Base-by-base conservation (phyloP, 108 stramenopile genomes). In the Epipyxis sp. region DNA sequence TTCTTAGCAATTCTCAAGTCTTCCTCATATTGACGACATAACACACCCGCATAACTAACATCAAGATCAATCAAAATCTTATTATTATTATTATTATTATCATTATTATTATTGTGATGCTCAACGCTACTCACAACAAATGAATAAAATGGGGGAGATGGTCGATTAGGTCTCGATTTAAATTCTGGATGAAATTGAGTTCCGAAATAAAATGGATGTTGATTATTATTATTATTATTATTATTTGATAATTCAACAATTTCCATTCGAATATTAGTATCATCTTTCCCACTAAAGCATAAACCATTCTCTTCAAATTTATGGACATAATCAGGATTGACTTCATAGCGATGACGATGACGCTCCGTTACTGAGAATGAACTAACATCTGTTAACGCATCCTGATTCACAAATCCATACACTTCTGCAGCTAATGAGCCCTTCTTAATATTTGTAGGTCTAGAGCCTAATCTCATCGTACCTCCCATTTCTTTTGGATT, bases 171-270 rank as follows among this genome's bases (percentile, higher is more conserved):
- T n/a, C 96, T 85, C 69, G 89, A 90, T 85, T 94, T 88, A 87
- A 98, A 97, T 86, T 99, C 99, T 1, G 99, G 99, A 87, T 99
- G 99, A 85, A 94, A 99, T 85, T 99, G 99, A 61, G 89, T 91
- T 29, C 95, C 99, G 25, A 97, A 92, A 84, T 96, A 99, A 86
- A 90, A 99, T 0, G 97, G 95, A 84, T 99, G 98, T 40, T 68
- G 57, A 1, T 78, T 82, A n/a, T n/a, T n/a, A n/a, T n/a, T n/a
- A n/a, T n/a, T n/a, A n/a, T n/a, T n/a, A 50, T 50, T 20, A 13
- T 50, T 20, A 1, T 87, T 79, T 13, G 94, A 93, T 46, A 97
- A 81, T 87, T 99, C 99, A 13, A 92, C 92, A 76, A 99, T 93
- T 80, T 98, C 98, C 98, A 99, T 99, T 42, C 98, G 89, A 65